Conservation (phyloP, 1,139 yeast genomes). For the Candida albicans region DNA sequence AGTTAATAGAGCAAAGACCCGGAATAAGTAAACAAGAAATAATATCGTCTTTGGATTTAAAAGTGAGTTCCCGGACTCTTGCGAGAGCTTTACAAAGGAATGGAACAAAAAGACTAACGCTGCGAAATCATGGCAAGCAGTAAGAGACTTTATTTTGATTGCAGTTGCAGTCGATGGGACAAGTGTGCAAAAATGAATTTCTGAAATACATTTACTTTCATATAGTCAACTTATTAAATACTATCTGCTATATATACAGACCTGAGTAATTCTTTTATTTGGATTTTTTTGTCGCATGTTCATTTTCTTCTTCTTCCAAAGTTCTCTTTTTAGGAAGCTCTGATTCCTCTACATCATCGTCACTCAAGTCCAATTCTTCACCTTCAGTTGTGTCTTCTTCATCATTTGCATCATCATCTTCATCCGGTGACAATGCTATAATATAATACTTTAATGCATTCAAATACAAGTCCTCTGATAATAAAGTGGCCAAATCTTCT, state of each 20-base stretch:
- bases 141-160: background rate
- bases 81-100: slow-evolving; percentile 2
- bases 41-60: slow-evolving; percentile 3
- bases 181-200: too few species aligned
- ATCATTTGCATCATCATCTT: slow-evolving; percentile 50
- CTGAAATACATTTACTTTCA: too few species aligned
- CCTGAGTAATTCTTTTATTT: background rate
- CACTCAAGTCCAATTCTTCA: slow-evolving; percentile 56
- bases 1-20: slow-evolving; percentile 1
- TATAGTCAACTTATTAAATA: too few species aligned
- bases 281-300: background rate
- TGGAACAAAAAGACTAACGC: slow-evolving; percentile 1
- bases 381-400: slow-evolving; percentile 52
- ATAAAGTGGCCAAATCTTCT: slow-evolving; percentile 63
- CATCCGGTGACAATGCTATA: slow-evolving; percentile 62
- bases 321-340: slow-evolving; percentile 11
- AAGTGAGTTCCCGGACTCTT: slow-evolving; percentile 4
- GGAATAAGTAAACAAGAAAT: slow-evolving; percentile 2
- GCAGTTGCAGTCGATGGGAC: too few species aligned
- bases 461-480: slow-evolving; percentile 68
- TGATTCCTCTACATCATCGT: slow-evolving; percentile 36
- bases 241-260: too few species aligned
- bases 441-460: slow-evolving; percentile 73
- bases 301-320: slow-evolving; percentile 15
- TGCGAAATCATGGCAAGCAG: background rate